phyloP scores from a whole-genome alignment of 1,284 basidiomycete genomes.

The Boletellus deceptivus region DNA sequence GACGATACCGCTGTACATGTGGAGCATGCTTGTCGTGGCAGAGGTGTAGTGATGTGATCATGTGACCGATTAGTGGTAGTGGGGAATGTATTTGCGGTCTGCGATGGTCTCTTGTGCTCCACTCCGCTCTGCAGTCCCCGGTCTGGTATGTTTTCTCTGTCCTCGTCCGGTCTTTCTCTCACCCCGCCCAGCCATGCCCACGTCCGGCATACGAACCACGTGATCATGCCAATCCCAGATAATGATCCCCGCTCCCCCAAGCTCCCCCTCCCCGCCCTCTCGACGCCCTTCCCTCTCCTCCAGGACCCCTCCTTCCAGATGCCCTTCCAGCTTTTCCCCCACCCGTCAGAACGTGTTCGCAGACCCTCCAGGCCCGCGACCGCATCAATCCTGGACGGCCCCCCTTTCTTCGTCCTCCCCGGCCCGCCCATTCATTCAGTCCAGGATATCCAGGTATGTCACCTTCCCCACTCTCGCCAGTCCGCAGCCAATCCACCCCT shows the following conservation, averaged over 20 bases:
- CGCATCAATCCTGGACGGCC: constrained; percentile 42
- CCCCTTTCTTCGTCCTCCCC: constrained; percentile 26
- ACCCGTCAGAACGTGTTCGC: constrained; percentile 22
- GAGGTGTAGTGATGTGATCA: constrained; percentile 22
- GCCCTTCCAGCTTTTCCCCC: constrained; percentile 31
- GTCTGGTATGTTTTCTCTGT: constrained; percentile 1
- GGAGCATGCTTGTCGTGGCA: constrained; percentile 69
- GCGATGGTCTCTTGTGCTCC: not conserved
- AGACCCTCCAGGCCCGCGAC: constrained; percentile 49
- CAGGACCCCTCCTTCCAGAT: constrained; percentile 28
- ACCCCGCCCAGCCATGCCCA: constrained; percentile 3
- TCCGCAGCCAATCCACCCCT: not conserved
- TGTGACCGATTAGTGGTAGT: constrained; percentile 27
- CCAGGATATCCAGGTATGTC: constrained; percentile 11
- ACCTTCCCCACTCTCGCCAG: not conserved
- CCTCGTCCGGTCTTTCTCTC: not conserved
- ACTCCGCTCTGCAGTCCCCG: not conserved
- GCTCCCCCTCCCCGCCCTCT: constrained; percentile 18
- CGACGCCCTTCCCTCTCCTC: constrained; percentile 27
- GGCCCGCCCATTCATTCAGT: constrained; percentile 13
- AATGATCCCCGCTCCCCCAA: constrained; percentile 15
- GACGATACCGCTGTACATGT: constrained; percentile 85
- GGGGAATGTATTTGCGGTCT: constrained; percentile 18
- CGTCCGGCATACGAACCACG: constrained; percentile 9
- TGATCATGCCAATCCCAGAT: constrained; percentile 30